Evolutionary conservation across 2,329 filamentous ascomycete genomes (phyloP), one percentile per base, ranked within the genome.

Genomic region (Xylaria sp.): DNA sequence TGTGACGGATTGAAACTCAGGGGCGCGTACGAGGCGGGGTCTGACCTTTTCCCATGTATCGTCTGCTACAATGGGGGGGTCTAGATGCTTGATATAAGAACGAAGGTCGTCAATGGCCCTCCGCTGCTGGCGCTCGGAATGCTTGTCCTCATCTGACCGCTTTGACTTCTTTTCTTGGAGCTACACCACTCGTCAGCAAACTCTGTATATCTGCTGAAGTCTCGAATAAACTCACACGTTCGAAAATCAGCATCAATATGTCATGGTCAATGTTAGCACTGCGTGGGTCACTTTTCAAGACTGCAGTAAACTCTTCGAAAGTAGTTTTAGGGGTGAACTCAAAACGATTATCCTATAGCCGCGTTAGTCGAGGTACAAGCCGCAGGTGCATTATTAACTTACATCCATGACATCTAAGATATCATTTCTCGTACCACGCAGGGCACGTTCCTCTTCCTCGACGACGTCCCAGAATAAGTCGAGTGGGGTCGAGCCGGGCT

Each of bases 381-480:
- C 3, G 39, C 39, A 31, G 28, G 50, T 52, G n/a, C 44, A 37
- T 50, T n/a, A 8, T n/a, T 23, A 63, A 83, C 90, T 85, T 81
- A 96, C 93, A 85, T 97, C 93, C 74, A 97, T 86, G 74, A 96
- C 93, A 82, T 97, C 94, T 73, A 96, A 84, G 48, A 97, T 92
- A 77, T 94, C 90, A 78, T 96, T 97, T 70, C 93, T 88, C 58
- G 91, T 91, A 59, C 89, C 90, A 70, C 94, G 91, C 57, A 98
- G 84, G n/a, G 91, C 90, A 67, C 92, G 90, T 78, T 99, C 95
- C 80, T 98, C 94, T 79, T 97, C 94, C 79, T 98, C 96, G 31
- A 98, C 87, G 57, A 94, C 85, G 79, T 99, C 96, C 94, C 95
- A 98, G 83, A 99, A 98, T 7, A 99, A 85, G 76, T 98, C 94